Percentiles rank a stretch among this genome's conserved stretches.
These are phyloP conservation scores for Rhododendron williamsianum DNA, from an alignment of 148 eudicot species.

Conservation along the genomic window DNA sequence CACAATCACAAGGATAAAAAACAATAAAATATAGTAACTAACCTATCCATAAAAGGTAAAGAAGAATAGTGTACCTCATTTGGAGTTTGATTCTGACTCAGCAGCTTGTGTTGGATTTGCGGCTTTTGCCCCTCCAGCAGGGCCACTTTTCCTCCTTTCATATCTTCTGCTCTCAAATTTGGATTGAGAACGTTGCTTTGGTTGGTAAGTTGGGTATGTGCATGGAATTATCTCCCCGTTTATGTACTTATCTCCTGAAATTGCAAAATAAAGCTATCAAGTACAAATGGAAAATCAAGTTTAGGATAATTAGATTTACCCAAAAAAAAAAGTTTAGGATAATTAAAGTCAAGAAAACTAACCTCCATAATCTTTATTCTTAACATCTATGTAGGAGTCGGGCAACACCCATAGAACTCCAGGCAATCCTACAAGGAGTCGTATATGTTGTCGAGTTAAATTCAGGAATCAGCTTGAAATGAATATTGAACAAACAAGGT, in stretches of 20 bases:
- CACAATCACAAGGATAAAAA: not conserved
- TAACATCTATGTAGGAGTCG: constrained; percentile 87
- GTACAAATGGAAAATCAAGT: not conserved
- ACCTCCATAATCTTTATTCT: constrained; percentile 93
- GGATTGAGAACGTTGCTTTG: constrained; percentile 47
- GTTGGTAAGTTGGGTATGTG: constrained; percentile 87
- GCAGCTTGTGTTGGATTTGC: constrained; percentile 34
- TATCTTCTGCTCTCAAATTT: constrained; percentile 66
- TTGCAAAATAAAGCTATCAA: not conserved
- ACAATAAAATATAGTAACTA: not conserved
- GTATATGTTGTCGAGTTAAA: not conserved
- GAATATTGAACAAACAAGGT: not conserved
- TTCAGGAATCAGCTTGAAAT: constrained; percentile 1
- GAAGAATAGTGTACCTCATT: constrained; percentile 28
- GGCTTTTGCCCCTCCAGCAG: constrained; percentile 41
- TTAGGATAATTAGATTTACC: not conserved
- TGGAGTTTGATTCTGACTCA: constrained; percentile 46
- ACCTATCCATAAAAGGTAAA: not conserved
- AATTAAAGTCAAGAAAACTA: not conserved
- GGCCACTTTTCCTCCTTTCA: constrained; percentile 76
- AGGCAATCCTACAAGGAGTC: constrained; percentile 52
- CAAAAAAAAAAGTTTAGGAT: not conserved
- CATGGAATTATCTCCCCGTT: constrained; percentile 86
- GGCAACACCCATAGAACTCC: constrained; percentile 91
- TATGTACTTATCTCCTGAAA: constrained; percentile 68